Evolutionary conservation across 2,329 filamentous ascomycete species (phyloP), one percentile per base, ranked within the genome.

Genomic region (Lecanoromycetidae sp.): DNA sequence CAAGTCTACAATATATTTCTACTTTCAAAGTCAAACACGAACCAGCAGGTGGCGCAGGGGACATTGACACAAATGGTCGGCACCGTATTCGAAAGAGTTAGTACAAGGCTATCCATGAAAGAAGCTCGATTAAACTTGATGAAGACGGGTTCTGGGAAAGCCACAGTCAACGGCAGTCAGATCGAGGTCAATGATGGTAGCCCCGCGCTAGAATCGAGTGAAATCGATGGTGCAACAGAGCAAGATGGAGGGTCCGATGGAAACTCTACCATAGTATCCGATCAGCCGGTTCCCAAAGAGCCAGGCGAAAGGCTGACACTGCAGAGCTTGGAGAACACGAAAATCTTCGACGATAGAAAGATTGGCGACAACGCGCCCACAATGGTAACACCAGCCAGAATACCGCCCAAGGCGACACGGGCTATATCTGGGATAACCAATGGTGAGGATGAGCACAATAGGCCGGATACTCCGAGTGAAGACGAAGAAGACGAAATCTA

Each of bases 1-100:
- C 87, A 96, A 65, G 94, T 95, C 49, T 98, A 98, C 72, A 98
- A 98, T 69, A 93, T 98, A 57, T 98, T 98, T 65, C 74, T 98
- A 51, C 78, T 96, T 42, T 96, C 90, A 55, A 87, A 91, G 61
- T 94, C 82, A 54, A 93, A 83, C 54, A 79, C 87, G 48, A 98
- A 96, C 62, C 91, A 98, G 69, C 88, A 94, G 64, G 86, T 96
- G 41, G 93, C 93, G 1, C 93, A 98, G 63, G 91, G 91, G 2
- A 95, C 91, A 3, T 70, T 98, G 59, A 94, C 90, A 3, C 91
- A 98, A 66, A 98, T 98, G 91, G 87, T 96, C 32, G 88, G 90
- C 55, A 96, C 90, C 1, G 91, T 98, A 3, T 98, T 98, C 58
- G 91, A 98, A 65, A 74, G 91, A 52, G 90, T 98, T 54, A 93